Conservation (phyloP, 225 moss, liverwort and hornwort species). For the Pseudisothecium myosuroides region DNA sequence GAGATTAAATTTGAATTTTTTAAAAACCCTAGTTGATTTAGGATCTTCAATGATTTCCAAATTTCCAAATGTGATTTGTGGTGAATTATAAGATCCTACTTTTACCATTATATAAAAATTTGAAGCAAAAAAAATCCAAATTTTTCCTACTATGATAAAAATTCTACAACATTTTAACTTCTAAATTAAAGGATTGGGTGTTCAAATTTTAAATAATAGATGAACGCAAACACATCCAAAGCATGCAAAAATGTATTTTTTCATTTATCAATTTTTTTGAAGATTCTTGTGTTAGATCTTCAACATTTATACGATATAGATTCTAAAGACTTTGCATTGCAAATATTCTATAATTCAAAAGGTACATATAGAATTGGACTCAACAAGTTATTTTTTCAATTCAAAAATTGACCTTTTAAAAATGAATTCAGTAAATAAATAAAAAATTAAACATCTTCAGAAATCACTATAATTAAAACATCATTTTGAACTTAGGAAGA, state of each 20-base stretch:
- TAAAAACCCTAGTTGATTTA: background rate
- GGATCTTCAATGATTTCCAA: background rate
- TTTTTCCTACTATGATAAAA: accelerated
- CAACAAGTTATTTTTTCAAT: accelerated
- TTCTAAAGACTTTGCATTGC: background rate
- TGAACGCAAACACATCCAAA: background rate
- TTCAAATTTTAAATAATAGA: too few relatives aligned
- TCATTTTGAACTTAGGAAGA: background rate
- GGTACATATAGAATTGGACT: accelerated
- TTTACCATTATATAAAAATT: background rate
- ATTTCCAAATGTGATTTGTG: background rate
- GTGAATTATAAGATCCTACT: background rate
- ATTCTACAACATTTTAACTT: background rate
- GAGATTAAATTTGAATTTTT: background rate
- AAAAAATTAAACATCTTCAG: background rate
- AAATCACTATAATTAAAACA: background rate
- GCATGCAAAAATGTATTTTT: background rate
- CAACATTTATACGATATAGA: background rate
- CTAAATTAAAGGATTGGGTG: background rate
- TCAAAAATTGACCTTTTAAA: background rate
- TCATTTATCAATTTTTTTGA: background rate
- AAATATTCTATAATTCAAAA: background rate
- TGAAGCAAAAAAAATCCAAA: background rate
- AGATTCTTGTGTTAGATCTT: background rate
- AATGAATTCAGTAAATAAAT: background rate